phyloP scores from a whole-genome alignment of 1,139 yeast species.

The Candida mesenterica region DNA sequence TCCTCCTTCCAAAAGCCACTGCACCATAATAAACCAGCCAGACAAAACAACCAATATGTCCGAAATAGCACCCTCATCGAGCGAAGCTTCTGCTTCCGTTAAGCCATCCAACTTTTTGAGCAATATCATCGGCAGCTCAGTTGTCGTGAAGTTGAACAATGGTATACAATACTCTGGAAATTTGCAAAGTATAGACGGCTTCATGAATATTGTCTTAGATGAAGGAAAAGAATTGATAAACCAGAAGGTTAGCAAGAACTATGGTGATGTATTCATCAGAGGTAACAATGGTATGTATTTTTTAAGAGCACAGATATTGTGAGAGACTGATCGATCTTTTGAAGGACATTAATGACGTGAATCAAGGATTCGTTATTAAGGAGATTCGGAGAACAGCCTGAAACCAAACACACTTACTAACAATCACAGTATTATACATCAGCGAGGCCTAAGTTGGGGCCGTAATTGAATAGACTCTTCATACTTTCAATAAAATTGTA shows the following conservation, averaged over 20 bases:
- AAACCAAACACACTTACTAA: slow-evolving; percentile 21
- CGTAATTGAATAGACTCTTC: neutral
- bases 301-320: too few species aligned
- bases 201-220: slow-evolving; percentile 90
- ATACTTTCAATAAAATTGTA: neutral
- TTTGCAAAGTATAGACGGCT: slow-evolving; percentile 91
- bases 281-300: slow-evolving; percentile 80
- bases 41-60: slow-evolving; percentile 4
- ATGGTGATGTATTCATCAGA: slow-evolving; percentile 89
- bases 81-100: slow-evolving; percentile 2
- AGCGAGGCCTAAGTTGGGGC: slow-evolving; percentile 33
- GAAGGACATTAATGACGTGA: too few species aligned
- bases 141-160: slow-evolving; percentile 78
- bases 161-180: slow-evolving; percentile 78
- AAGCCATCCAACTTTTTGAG: slow-evolving; percentile 77
- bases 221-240: slow-evolving; percentile 67
- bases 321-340: too few species aligned
- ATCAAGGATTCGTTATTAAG: too few species aligned
- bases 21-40: neutral
- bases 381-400: neutral
- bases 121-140: slow-evolving; percentile 75
- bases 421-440: slow-evolving; percentile 43
- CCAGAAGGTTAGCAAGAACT: slow-evolving; percentile 52
- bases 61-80: slow-evolving; percentile 4
- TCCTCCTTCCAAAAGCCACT: neutral